Base-by-base conservation (phyloP, 1,139 yeast species). In the Wickerhamomyces sp. region DNA sequence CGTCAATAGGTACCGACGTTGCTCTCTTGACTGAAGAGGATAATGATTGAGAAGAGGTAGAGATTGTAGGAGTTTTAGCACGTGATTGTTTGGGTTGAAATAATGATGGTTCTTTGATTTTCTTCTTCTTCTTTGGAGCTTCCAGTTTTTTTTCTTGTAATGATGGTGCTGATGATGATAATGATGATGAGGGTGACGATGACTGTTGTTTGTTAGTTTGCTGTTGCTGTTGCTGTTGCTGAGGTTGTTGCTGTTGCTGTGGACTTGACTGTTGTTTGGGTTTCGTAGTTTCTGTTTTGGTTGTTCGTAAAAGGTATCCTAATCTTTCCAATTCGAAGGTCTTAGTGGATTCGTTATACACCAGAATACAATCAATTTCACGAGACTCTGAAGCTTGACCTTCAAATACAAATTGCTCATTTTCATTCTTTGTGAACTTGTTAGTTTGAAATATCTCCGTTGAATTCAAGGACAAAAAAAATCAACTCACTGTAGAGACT, bases 41-140 rank as follows among this genome's bases (percentile, higher is more conserved):
- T 13, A 14, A 16, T 10, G 27, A 16, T 12, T 16, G n/a, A 11
- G 28, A 12, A n/a, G 28, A 26, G 11, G 28, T 14, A 7, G 34
- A 17, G 12, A 32, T 30, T 26, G 41, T 20, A 6, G 54, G 52
- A 1, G 46, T 40, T 27, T 44, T 42, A 3, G 50, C 28, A 8
- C 50, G 36, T 6, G 36, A 28, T 26, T 45, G 31, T 24, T 45
- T 47, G 10, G 52, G 51, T 15, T 47, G 51, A 30, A 49, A 49
- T 12, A 49, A 39, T 7, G 52, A 45, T 0, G 52, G 42, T n/a
- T 48, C 52, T 16, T 30, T 40, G 29, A 23, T 38, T 26, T 28
- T 28, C 25, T 40, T 35, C 26, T 41, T 46, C 39, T 43, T 46
- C 33, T 31, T 35, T 14, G 18, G 31, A 9, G 21, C 4, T 14